Evolutionary conservation across 2,329 filamentous ascomycete genomes (phyloP).

Genomic region (Aspergillus sp.): DNA sequence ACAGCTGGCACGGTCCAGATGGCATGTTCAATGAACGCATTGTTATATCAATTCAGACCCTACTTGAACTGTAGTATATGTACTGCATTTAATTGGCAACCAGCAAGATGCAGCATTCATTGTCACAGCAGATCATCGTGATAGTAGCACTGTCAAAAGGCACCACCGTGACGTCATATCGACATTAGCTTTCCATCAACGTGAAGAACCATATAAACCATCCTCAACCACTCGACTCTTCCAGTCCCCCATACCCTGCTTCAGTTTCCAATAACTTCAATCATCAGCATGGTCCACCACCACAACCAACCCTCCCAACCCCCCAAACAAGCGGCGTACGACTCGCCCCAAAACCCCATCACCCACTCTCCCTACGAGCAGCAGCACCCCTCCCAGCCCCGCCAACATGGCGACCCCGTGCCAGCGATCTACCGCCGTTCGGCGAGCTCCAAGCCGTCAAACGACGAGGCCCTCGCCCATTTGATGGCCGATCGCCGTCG

Average conservation of each 20-base stretch:
- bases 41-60: not conserved
- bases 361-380: conserved; percentile 29
- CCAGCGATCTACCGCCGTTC: conserved; percentile 24
- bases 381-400: conserved; percentile 5
- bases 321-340: conserved; percentile 34
- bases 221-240: not conserved
- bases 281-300: not conserved
- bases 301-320: conserved; percentile 30
- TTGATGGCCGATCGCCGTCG: conserved; percentile 17
- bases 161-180: conserved; percentile 11
- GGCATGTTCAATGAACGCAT: too few relatives aligned
- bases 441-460: conserved; percentile 28
- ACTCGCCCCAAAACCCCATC: conserved; percentile 33
- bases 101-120: not conserved
- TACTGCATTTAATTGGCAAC: too few relatives aligned
- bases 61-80: too few relatives aligned
- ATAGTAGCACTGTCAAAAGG: too few relatives aligned
- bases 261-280: not conserved
- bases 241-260: not conserved
- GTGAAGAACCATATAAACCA: not conserved
- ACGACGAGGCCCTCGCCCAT: conserved; percentile 21
- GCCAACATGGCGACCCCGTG: conserved; percentile 25
- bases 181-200: not conserved
- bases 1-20: too few relatives aligned
- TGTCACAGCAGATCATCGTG: not conserved